Conservation (phyloP, 2,329 filamentous ascomycete species). For the Penicillium sp. region DNA sequence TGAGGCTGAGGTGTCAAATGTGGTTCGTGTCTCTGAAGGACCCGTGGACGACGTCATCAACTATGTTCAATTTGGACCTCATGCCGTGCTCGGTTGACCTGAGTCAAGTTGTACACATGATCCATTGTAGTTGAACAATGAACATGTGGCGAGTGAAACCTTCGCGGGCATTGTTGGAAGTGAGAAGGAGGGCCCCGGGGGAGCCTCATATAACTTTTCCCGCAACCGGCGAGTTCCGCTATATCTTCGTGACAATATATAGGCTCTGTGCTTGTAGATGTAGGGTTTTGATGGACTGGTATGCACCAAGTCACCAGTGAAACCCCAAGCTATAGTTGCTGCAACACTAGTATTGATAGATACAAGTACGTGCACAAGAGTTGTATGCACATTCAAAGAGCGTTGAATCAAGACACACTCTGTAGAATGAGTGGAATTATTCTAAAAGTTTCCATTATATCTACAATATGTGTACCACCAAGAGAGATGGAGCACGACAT, state of each 20-base stretch:
- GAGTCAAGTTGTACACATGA: not conserved
- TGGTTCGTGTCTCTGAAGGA: not conserved
- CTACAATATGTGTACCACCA: no score
- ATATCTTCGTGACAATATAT: not conserved
- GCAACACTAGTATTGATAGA: no score
- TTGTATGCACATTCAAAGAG: not conserved
- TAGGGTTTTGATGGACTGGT: not conserved
- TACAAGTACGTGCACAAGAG: not conserved
- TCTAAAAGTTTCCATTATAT: not conserved
- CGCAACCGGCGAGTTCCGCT: not conserved
- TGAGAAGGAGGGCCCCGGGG: no score
- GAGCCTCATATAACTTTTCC: not conserved
- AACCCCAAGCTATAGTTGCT: no score
- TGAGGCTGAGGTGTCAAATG: conserved; percentile 7
- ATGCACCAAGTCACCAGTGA: no score
- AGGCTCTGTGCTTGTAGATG: not conserved
- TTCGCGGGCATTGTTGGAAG: not conserved
- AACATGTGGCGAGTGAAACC: not conserved
- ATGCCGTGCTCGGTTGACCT: not conserved
- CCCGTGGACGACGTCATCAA: not conserved
- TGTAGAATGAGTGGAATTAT: not conserved
- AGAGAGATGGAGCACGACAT: not conserved
- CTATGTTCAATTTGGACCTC: not conserved
- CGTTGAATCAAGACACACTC: not conserved
- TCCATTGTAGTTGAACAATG: not conserved